Conservation (phyloP, 2,329 filamentous ascomycete genomes). For the Tolypocladium amazonense region DNA sequence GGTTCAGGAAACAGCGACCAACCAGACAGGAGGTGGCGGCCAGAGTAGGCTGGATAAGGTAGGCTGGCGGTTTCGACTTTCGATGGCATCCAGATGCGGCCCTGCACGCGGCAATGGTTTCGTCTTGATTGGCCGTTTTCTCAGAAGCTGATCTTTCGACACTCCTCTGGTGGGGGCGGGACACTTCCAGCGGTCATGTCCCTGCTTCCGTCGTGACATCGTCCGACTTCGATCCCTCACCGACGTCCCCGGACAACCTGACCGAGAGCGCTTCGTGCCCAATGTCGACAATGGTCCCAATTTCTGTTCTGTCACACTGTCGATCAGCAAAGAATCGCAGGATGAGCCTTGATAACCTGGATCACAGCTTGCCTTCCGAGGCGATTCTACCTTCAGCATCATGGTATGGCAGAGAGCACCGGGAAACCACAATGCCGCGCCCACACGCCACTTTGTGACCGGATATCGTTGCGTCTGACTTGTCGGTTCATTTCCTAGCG, state of each 20-base stretch:
- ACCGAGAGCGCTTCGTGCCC: neutral
- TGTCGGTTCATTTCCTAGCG: neutral
- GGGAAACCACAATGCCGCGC: neutral
- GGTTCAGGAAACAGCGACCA: neutral
- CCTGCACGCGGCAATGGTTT: neutral
- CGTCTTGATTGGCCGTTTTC: neutral
- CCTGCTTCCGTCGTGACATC: neutral
- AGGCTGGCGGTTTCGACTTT: neutral
- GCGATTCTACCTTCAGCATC: neutral
- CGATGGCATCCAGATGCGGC: neutral
- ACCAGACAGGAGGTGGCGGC: too few species aligned
- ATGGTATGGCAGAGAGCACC: neutral
- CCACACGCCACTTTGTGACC: neutral
- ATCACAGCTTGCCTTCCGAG: neutral
- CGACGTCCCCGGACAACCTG: neutral
- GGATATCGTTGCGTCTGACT: neutral
- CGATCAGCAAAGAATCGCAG: neutral
- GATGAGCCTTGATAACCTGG: neutral
- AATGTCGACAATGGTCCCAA: neutral
- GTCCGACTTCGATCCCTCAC: neutral
- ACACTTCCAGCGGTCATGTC: neutral
- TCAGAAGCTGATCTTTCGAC: neutral
- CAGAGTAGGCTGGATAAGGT: neutral
- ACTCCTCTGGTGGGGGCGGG: neutral
- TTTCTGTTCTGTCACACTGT: neutral